Base-by-base conservation (phyloP, 768 basidiomycete genomes). In the Tephrocybe sp. region DNA sequence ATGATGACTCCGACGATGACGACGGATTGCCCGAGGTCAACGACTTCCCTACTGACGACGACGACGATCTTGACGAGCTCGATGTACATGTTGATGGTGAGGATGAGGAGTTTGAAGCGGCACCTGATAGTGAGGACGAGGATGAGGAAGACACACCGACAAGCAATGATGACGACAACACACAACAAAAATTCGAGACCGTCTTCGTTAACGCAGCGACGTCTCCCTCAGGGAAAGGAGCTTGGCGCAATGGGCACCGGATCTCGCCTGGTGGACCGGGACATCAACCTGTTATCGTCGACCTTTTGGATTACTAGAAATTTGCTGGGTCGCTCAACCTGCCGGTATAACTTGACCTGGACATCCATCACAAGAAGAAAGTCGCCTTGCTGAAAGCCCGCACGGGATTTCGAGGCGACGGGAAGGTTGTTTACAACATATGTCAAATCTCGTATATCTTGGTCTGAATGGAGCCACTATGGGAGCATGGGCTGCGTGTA, bases 141-240 rank as follows among this genome's bases (percentile, higher is more conserved):
- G 18, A 45, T 55, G 31, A 55, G 49, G 22, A 23, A n/a, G 27
- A 45, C 5, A 37, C 27, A 29, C 5, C 6, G 11, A 11, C 6
- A 11, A 11, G 27, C 27, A 11, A 29, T 29, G 27, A 29, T 5
- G 5, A 11, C 27, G 27, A 29, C 11, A 29, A 5, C 11, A 11
- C 27, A 11, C 5, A 29, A 5, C 27, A 11, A 11, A 29, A 29
- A 29, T 29, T 29, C 15, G 37, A 38, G 29, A 77, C 75, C 0
- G 69, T 75, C 3, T 77, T 78, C 50, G 69, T 74, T 13, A 77
- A 78, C 51, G 76, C 71, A 4, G 68, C 76, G 3, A 73, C 68
- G 51, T 69, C 58, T 57, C 72, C 74, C 1, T 45, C 61, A 13
- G 74, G 72, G 0, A 42, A 47, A 2, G 51, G 55, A 1, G 58